Percentiles rank a stretch among this genome's conserved stretches.
Evolutionary conservation across 208 protist species (phyloP).

Genomic region (Angomonas ambiguus): DNA sequence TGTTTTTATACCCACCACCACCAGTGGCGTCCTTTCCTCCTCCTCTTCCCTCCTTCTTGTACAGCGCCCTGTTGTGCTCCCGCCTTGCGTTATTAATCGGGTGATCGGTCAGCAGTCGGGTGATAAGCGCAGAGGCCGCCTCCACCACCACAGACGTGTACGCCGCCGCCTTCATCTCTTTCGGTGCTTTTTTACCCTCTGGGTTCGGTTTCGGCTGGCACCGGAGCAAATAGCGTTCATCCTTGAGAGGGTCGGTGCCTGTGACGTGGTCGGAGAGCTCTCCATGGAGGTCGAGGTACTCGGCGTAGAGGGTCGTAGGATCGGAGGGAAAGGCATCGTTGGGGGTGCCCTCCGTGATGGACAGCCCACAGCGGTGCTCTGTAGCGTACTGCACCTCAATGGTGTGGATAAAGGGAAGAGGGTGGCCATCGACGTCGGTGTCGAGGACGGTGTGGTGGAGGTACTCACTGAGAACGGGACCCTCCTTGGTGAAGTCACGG

Average conservation of each 20-base stretch:
- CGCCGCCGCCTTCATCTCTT: background rate
- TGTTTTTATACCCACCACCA: constrained; percentile 21
- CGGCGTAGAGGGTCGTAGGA: background rate
- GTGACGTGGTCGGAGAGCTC: constrained; percentile 53
- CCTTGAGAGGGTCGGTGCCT: constrained; percentile 62
- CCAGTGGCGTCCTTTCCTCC: background rate
- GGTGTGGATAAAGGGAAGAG: constrained; percentile 40
- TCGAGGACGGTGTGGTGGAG: constrained; percentile 39
- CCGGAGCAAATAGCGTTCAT: constrained; percentile 32
- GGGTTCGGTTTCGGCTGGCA: constrained; percentile 54
- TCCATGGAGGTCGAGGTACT: background rate
- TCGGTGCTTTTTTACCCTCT: constrained; percentile 36
- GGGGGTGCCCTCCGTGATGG: constrained; percentile 29
- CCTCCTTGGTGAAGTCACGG: constrained; percentile 59
- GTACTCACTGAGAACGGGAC: constrained; percentile 38
- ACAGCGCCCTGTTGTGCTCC: constrained; percentile 19
- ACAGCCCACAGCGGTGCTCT: constrained; percentile 70
- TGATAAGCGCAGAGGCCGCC: constrained; percentile 45
- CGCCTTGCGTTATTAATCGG: constrained; percentile 46
- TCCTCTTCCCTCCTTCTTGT: background rate
- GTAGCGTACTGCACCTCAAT: constrained; percentile 61
- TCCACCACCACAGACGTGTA: constrained; percentile 69
- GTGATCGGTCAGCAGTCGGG: constrained; percentile 29
- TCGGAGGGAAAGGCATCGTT: background rate
- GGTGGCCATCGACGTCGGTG: constrained; percentile 27